Evolutionary conservation across 345 rosid species (phyloP), one percentile per base, ranked within the genome.

Genomic region (Rhodamnia rubescens): DNA sequence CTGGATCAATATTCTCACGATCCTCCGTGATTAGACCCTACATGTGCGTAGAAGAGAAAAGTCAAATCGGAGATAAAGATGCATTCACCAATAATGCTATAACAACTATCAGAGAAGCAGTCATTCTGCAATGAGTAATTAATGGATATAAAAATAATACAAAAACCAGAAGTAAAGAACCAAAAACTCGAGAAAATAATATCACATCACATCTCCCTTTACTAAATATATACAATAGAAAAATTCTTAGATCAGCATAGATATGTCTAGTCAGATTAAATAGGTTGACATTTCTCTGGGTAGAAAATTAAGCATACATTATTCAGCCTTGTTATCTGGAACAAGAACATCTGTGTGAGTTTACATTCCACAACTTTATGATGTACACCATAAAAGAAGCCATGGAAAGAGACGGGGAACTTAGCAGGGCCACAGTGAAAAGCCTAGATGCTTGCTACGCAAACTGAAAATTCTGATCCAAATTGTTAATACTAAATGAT

Each of bases 1-100:
- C 96, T 84, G 93, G 93, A 90, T 95, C 99, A 87, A 93, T 89
- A 89, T 91, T 85, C 81, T 92, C 89, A 51, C 99, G 98, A 16
- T 91, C 96, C 84, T 97, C 98, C 0, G 99, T 95, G 83, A 97
- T 94, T 85, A 97, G 94, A 81, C 99, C 98, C 99, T 97, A 88
- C 84, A 86, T 53, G 54, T 27, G 84, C 83, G 83, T 57, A 88
- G 84, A 84, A 91, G 89, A 53, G 85, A 29, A 52, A 49, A 58
- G 36, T 55, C 40, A 32, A 61, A 15, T 29, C 3, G 0, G 36
- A 61, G 22, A 61, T 29, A 29, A 29, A 69, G 80, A 36, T 18
- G 24, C 47, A 69, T 36, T 69, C 42, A 36, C 26, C 24, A 36
- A 69, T 69, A 69, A 18, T 69, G 80, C 47, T 36, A 36, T 36